Evolutionary conservation across 2,329 filamentous ascomycete genomes (phyloP).

Genomic region (Hymenoscyphus infarciens): DNA sequence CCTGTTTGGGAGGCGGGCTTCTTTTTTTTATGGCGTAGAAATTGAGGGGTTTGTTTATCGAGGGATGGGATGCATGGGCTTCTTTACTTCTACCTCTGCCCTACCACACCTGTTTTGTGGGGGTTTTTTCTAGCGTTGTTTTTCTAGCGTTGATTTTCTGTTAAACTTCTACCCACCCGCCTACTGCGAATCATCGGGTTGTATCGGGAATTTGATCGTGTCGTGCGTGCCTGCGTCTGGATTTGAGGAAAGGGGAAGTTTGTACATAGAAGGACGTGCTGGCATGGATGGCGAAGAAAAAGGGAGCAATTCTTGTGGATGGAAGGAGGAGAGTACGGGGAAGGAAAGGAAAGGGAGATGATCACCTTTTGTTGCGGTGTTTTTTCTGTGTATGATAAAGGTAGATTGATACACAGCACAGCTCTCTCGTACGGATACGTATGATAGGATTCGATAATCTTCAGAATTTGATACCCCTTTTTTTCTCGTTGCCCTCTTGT

Average conservation of each 20-base stretch:
- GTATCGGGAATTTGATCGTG: neutral
- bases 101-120: too few relatives aligned
- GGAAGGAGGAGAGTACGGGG: neutral
- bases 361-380: neutral
- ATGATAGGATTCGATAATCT: slow-evolving; percentile 1
- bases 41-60: too few relatives aligned
- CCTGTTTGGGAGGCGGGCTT: neutral
- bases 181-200: neutral
- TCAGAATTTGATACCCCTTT: slow-evolving; percentile 2
- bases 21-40: too few relatives aligned
- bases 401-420: slow-evolving; percentile 1
- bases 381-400: slow-evolving; percentile 2
- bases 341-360: neutral
- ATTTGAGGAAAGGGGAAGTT: neutral
- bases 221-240: neutral
- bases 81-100: too few relatives aligned
- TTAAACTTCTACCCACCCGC: too few relatives aligned
- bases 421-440: neutral
- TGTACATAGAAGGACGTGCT: neutral
- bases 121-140: too few relatives aligned
- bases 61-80: too few relatives aligned
- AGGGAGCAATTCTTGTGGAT: neutral
- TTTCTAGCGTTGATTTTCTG: too few relatives aligned
- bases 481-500: neutral
- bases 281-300: neutral